These are phyloP conservation scores for Colletotrichum tabaci DNA, from an alignment of 2,329 filamentous ascomycete species.

Conservation along the genomic window DNA sequence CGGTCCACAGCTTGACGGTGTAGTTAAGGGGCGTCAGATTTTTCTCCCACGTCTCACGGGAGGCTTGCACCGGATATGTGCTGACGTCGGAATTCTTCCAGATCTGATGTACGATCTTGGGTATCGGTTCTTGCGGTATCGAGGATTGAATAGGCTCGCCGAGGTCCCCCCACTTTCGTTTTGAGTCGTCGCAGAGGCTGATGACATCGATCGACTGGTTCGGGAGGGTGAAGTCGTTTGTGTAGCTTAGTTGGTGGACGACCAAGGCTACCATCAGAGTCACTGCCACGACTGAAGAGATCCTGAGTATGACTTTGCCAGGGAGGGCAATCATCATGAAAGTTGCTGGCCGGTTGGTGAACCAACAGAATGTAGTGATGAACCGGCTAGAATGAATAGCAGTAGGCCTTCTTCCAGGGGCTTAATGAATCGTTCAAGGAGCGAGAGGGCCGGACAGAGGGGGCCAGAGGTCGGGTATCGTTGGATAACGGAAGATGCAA, in stretches of 20 bases:
- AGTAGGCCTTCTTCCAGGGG: neutral
- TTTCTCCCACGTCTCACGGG: slow-evolving; percentile 41
- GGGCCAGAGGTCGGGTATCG: neutral
- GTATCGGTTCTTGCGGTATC: slow-evolving; percentile 6
- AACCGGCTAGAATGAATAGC: neutral
- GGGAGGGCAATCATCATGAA: slow-evolving; percentile 18
- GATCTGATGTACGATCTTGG: slow-evolving; percentile 46
- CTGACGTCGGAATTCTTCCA: slow-evolving; percentile 44
- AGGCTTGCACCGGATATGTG: slow-evolving; percentile 42
- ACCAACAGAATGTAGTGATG: neutral
- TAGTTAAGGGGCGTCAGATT: slow-evolving; percentile 42
- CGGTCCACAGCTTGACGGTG: slow-evolving; percentile 47
- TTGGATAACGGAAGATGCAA: neutral
- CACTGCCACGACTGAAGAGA: neutral
- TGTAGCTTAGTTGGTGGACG: slow-evolving; percentile 33
- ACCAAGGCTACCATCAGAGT: slow-evolving; percentile 8
- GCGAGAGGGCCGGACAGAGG: neutral
- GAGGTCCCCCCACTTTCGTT: neutral
- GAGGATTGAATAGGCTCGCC: no score
- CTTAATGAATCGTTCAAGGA: neutral
- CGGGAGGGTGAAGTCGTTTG: slow-evolving; percentile 18
- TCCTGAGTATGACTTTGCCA: slow-evolving; percentile 10
- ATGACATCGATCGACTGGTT: slow-evolving; percentile 20
- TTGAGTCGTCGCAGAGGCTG: neutral
- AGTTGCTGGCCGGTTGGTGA: neutral